phyloP scores from a whole-genome alignment of 2,329 filamentous ascomycete genomes.

The Pseudonectria buxi region DNA sequence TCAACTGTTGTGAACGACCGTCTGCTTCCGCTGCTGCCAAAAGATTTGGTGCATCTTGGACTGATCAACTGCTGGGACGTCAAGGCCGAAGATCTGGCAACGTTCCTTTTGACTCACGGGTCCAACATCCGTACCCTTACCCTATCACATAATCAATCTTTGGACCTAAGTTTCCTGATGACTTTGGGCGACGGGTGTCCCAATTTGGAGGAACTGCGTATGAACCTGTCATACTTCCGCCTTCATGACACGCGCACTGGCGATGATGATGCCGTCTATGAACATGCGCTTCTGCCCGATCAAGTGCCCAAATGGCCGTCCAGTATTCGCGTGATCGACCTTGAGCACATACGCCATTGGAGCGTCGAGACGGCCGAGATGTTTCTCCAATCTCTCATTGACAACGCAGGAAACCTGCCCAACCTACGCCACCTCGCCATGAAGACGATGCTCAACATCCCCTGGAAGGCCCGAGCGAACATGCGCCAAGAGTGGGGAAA shows the following conservation, averaged over 20 bases:
- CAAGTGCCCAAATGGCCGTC: constrained; percentile 74
- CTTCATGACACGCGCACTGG: constrained; percentile 55
- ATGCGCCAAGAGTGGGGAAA: constrained; percentile 72
- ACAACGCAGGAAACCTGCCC: constrained; percentile 59
- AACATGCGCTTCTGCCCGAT: constrained; percentile 53
- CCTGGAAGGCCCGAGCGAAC: constrained; percentile 75
- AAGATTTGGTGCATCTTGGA: constrained; percentile 58
- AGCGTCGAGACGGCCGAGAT: constrained; percentile 61
- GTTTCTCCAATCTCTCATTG: constrained; percentile 72
- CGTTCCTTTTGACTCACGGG: constrained; percentile 63
- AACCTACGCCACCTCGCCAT: constrained; percentile 65
- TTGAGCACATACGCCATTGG: constrained; percentile 74
- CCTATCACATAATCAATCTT: constrained; percentile 70
- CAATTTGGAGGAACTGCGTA: constrained; percentile 59
- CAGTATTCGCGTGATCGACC: constrained; percentile 62
- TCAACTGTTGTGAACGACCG: constrained; percentile 64
- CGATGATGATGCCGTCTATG: constrained; percentile 70
- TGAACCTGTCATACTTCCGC: constrained; percentile 75
- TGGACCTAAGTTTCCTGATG: constrained; percentile 69
- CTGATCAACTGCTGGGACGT: constrained; percentile 75
- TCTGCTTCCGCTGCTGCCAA: constrained; percentile 63
- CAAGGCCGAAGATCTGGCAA: constrained; percentile 56
- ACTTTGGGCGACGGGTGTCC: constrained; percentile 62
- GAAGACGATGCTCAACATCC: constrained; percentile 69
- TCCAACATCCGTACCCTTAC: constrained; percentile 58